Evolutionary conservation across 768 basidiomycete species (phyloP).

Genomic region (Daedalea quercina): DNA sequence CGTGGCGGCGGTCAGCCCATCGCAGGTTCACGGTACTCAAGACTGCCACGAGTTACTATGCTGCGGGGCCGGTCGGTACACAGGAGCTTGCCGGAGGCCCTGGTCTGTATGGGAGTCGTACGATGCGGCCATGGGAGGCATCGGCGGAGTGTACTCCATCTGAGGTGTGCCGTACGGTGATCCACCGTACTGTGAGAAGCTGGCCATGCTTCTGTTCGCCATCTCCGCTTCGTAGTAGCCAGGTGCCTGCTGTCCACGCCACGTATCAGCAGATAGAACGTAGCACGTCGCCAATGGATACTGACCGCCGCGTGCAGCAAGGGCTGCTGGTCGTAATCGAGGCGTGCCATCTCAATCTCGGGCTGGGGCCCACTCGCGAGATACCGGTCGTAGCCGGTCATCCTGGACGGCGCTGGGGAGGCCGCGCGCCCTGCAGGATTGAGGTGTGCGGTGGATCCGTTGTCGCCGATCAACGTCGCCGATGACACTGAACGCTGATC

Average conservation of each 20-base stretch:
- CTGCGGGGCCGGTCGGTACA: conserved; percentile 46
- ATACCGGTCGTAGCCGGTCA: conserved; percentile 49
- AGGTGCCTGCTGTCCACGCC: conserved; percentile 6
- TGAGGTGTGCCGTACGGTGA: conserved; percentile 12
- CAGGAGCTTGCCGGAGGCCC: conserved; percentile 50
- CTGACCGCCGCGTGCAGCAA: conserved; percentile 31
- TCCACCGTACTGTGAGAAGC: not conserved
- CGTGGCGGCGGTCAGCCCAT: not conserved
- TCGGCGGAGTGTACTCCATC: conserved; percentile 32
- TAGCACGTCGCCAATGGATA: not conserved
- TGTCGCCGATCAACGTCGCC: conserved; percentile 44
- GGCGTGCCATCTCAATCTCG: conserved; percentile 48
- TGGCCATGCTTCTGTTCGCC: conserved; percentile 11
- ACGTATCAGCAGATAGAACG: not conserved
- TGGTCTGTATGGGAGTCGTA: conserved; percentile 29
- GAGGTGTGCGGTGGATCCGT: conserved; percentile 27
- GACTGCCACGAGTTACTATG: not conserved
- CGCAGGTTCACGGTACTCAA: not conserved
- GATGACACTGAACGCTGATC: conserved; percentile 73
- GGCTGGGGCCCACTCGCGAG: conserved; percentile 39
- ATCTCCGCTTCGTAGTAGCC: conserved; percentile 17
- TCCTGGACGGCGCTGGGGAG: conserved; percentile 32
- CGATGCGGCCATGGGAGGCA: conserved; percentile 34
- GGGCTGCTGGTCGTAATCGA: conserved; percentile 56
- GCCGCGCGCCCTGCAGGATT: conserved; percentile 34